Base-by-base conservation (phyloP, 2,329 filamentous ascomycete species). In the Fusarium chaquense region DNA sequence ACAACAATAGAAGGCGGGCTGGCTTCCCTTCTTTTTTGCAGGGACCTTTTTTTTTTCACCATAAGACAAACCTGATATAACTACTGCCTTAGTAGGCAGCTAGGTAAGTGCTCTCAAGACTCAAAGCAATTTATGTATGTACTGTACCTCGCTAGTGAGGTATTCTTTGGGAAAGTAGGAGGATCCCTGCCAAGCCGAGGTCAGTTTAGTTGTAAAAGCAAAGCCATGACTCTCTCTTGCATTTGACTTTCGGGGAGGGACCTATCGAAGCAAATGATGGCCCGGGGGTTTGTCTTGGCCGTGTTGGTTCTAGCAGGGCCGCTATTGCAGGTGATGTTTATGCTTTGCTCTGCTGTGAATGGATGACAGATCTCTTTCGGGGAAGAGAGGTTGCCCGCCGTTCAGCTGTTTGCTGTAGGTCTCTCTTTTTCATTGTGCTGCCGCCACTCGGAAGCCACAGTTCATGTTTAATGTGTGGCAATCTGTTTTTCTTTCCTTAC, bases 21-120 rank as follows among this genome's bases (percentile, higher is more conserved):
- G 43, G 44, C 28, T 68, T 70, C 54, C 26, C 67, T 55, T 71
- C 60, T 68, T 55, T 28, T 70, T 63, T 70, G 67, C 67, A 65
- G 28, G 55, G 62, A 50, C 62, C 43, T 55, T 65, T 64, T 20
- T 20, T 20, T 30, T 30, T 30, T 26, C 24, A 16, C 11, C 26
- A 52, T 52, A 57, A 33, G 35, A 64, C 20, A 28, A 49, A 49
- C n/a, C 32, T 20, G 20, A 22, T 62, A 61, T 46, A 28, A 10
- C 28, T 30, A 30, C 10, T 30, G 11, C 28, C 28, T 28, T 28
- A 28, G 3, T 30, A 59, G 58, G 24, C 13, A 40, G n/a, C 10
- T 38, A 38, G 36, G 36, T 22, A 22, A 40, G 15, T n/a, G 22
- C 3, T 15, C 36, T 40, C 36, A 18, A 24, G 32, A 33, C 32